These are phyloP conservation scores for Ustilaginoidea virens DNA, from an alignment of 2,329 filamentous ascomycete species.

Conservation along the genomic window DNA sequence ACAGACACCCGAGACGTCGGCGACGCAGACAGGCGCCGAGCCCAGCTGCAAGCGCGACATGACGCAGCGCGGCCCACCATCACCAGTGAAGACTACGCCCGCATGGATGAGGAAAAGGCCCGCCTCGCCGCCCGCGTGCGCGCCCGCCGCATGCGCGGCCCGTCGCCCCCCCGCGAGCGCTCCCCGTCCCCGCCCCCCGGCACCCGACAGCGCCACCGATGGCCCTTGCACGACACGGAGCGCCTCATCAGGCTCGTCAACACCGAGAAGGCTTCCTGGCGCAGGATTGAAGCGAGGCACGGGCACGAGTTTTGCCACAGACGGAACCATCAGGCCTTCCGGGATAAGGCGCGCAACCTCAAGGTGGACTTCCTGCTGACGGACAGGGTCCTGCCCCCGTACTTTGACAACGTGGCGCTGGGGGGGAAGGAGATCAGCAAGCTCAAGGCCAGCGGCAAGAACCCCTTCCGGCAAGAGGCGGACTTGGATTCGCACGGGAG, in stretches of 20 bases:
- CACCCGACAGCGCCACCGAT: slow-evolving; percentile 16
- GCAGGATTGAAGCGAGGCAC: slow-evolving; percentile 16
- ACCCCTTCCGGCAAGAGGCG: slow-evolving; percentile 30
- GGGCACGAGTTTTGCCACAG: slow-evolving; percentile 21
- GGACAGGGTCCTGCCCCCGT: slow-evolving; percentile 26
- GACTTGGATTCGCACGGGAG: slow-evolving; percentile 26
- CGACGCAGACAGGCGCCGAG: slow-evolving; percentile 8
- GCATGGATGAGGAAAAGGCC: too few species aligned
- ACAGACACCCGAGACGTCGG: slow-evolving; percentile 13
- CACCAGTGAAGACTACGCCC: too few species aligned
- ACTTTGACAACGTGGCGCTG: slow-evolving; percentile 34
- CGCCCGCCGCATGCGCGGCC: background rate
- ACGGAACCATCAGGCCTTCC: slow-evolving; percentile 39
- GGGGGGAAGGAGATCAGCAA: slow-evolving; percentile 31
- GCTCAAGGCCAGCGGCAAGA: slow-evolving; percentile 27
- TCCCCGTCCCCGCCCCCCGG: background rate
- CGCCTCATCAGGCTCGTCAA: slow-evolving; percentile 27
- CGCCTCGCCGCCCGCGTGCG: slow-evolving; percentile 4
- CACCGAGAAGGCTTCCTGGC: slow-evolving; percentile 13
- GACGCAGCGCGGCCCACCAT: too few species aligned
- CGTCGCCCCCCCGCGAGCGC: slow-evolving; percentile 1
- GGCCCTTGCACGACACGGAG: slow-evolving; percentile 26
- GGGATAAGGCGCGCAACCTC: slow-evolving; percentile 41
- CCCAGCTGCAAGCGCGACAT: slow-evolving; percentile 4
- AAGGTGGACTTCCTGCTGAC: slow-evolving; percentile 35